Evolutionary conservation across 352 stramenopile genomes (phyloP), one percentile per base, ranked within the genome.

Genomic region (Phytophthora nicotianae): DNA sequence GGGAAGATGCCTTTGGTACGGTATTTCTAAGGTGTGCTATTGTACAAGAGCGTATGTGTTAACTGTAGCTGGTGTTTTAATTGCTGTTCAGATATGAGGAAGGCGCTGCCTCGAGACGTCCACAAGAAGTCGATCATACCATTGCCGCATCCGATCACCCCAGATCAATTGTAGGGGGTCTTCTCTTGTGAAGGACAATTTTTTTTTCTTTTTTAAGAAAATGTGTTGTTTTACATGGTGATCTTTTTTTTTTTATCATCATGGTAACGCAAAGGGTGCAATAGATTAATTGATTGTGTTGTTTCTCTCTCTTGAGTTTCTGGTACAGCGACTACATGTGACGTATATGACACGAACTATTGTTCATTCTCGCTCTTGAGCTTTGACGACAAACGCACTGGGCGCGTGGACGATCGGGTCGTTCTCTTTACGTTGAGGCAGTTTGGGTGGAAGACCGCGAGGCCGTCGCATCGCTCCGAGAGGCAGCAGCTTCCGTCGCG

Each of bases 51-150:
- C n/a, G n/a, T n/a, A n/a, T n/a, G n/a, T 48, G 13, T 38, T 52
- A 5, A 2, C 19, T 42, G 1, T 6, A 55, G 19, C 35, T 13
- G 10, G 32, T 38, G 11, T 10, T 58, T 17, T 38, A 63, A 40
- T 47, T 62, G 11, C 3, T 26, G 29, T 53, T 53, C 60, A 96
- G 92, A 98, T 83, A 98, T 98, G 93, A 79, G 93, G 57, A 98
- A 98, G 69, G 89, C 91, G 16, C 74, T 98, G 16, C 74, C 83
- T 17, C 71, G 93, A 68, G 93, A 98, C 55, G 71, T 83, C 43
- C 70, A 96, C 48, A 97, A 97, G 55, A 91, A 94, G 47, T 97
- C 89, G 26, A 90, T 97, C 65, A 90, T 98, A 42, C 93, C 93
- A 23, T 65, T 98, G 54, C 70, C 71, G 26, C 67, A 97, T 65